These are phyloP conservation scores for Microcyclosporella mali DNA, from an alignment of 2,329 filamentous ascomycete species.

Conservation along the genomic window DNA sequence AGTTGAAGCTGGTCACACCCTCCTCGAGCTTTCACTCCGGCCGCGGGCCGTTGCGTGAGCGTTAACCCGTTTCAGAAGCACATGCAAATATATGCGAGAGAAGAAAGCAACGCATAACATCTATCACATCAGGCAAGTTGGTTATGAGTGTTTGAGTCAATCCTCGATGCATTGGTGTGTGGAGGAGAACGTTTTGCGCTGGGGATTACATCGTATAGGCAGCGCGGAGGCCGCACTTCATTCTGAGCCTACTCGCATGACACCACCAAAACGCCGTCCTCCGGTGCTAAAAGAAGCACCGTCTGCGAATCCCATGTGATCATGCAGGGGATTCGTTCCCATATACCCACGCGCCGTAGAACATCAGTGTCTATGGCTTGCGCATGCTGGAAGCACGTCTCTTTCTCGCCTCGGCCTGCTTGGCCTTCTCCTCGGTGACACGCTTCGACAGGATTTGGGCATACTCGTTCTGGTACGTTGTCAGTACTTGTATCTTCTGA, in stretches of 20 bases:
- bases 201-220: background rate
- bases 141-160: background rate
- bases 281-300: constrained; percentile 14
- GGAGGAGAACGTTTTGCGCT: constrained; percentile 11
- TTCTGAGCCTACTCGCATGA: constrained; percentile 11
- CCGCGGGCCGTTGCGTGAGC: too few species aligned
- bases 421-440: constrained; percentile 90
- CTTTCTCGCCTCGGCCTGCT: constrained; percentile 93
- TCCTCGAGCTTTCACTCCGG: too few species aligned
- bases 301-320: constrained; percentile 10
- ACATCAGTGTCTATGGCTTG: constrained; percentile 51
- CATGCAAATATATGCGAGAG: background rate
- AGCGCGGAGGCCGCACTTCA: background rate
- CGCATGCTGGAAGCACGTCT: constrained; percentile 91
- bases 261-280: constrained; percentile 10
- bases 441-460: constrained; percentile 93
- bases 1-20: background rate
- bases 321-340: constrained; percentile 8
- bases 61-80: background rate
- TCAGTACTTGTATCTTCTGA: constrained; percentile 31
- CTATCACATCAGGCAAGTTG: too few species aligned
- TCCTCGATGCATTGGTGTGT: background rate
- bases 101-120: background rate
- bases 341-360: background rate
- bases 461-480: constrained; percentile 74